Conservation (phyloP, 2,329 filamentous ascomycete species). For the Pyrenochaeta sp. region DNA sequence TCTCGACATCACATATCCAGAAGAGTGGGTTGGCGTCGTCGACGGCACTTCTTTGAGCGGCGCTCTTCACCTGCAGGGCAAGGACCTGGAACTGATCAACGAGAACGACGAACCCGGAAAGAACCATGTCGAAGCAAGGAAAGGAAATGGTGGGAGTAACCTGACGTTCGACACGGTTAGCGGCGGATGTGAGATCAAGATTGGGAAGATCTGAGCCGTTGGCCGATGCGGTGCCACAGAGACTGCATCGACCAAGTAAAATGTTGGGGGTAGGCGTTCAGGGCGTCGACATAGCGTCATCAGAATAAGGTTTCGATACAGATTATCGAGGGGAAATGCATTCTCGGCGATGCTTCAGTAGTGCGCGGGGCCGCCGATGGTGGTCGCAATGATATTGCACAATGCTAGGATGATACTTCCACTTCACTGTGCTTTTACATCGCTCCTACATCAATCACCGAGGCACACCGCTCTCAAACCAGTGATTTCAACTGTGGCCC, state of each 20-base stretch:
- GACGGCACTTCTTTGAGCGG: conserved; percentile 49
- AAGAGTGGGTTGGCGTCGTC: conserved; percentile 52
- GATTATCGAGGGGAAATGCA: background rate
- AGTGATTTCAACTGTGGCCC: too few species aligned
- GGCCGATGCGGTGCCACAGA: too few species aligned
- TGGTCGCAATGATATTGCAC: too few species aligned
- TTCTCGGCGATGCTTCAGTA: background rate
- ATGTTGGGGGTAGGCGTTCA: too few species aligned
- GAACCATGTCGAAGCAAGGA: conserved; percentile 49
- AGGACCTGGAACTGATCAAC: conserved; percentile 44
- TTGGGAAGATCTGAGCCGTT: conserved; percentile 33
- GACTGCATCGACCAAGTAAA: too few species aligned
- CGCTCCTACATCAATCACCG: too few species aligned
- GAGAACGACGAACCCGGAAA: conserved; percentile 35
- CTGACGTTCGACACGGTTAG: conserved; percentile 45
- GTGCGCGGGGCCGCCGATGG: background rate
- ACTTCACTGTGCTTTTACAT: too few species aligned
- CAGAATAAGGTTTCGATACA: background rate
- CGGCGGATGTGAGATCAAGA: conserved; percentile 40
- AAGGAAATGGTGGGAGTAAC: conserved; percentile 45
- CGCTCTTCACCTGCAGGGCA: conserved; percentile 47
- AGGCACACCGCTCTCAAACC: too few species aligned
- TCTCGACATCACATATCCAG: conserved; percentile 49
- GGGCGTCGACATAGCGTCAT: background rate
- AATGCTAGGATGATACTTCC: too few species aligned